phyloP scores from a whole-genome alignment of 805 yeast genomes.

The Candida nitratophila region DNA sequence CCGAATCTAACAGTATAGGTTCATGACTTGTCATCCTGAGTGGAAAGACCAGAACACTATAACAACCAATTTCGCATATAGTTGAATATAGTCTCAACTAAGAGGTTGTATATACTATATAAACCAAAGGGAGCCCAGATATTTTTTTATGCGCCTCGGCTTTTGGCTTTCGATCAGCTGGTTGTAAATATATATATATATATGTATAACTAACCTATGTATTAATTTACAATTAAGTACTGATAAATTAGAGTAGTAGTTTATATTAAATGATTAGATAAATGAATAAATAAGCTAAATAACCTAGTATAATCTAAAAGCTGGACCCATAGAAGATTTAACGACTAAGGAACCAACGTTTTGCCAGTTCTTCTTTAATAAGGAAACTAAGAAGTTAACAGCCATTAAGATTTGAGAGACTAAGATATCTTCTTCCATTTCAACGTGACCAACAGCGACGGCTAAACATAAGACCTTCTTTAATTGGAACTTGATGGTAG shows the following conservation, averaged over 20 bases:
- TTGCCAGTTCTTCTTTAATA: conserved; percentile 99
- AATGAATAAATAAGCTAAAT: background rate
- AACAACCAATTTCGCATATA: too few species aligned
- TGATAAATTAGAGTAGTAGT: too few species aligned
- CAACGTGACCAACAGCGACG: conserved; percentile 99
- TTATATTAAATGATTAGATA: too few species aligned
- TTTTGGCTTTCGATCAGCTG: background rate
- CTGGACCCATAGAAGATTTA: conserved; percentile 99
- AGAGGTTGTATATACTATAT: too few species aligned
- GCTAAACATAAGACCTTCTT: conserved; percentile 99
- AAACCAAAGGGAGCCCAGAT: too few species aligned
- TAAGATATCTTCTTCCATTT: conserved; percentile 94
- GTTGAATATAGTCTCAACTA: too few species aligned
- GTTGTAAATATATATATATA: too few species aligned
- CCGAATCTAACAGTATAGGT: background rate
- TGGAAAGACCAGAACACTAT: too few species aligned
- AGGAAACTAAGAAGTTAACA: conserved; percentile 97
- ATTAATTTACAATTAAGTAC: background rate
- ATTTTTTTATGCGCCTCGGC: too few species aligned
- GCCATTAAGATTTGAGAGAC: conserved; percentile 98
- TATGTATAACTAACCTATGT: too few species aligned
- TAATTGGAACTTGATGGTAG: conserved; percentile 99
- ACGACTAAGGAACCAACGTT: conserved; percentile 98
- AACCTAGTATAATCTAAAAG: conserved; percentile 95
- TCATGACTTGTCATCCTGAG: background rate